Base-by-base conservation (phyloP, 2,329 filamentous ascomycete species). In the Pseudovirgaria hyperparasitica region DNA sequence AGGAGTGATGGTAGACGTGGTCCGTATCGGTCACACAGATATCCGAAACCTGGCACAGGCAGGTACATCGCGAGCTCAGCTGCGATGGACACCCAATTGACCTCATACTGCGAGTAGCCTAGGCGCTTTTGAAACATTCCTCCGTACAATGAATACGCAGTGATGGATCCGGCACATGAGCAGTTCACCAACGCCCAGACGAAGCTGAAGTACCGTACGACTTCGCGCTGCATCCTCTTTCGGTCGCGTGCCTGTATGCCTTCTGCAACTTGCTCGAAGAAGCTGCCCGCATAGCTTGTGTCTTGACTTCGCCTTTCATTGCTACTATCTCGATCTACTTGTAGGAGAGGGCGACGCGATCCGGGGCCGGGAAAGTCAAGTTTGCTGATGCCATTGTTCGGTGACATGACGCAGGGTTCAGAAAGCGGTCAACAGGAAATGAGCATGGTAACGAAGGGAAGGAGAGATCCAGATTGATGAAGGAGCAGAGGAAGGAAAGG, bases 111-210 rank as follows among this genome's bases (percentile, higher is more conserved):
- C 3, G 76, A 78, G 57, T 96, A 98, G 46, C 75, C 78, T 27
- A 98, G 66, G 23, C 76, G 75, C 29, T 78, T 77, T 52, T 93
- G 82, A 58, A 98, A 84, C 25, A 92, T 66, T 40, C 82, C 86
- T 6, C 81, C 90, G 52, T 96, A 98, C 17, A 98, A 72, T 19
- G 85, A 93, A 61, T 90, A 98, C 25, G 85, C 81, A 26, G 84
- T 85, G 45, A 96, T 82, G 44, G 82, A 92, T 35, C 87, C 90
- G 16, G 85, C 87, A 50, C 82, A 90, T 17, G 94, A 67, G 40
- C 70, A 73, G 45, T 62, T 70, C 33, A 76, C 48, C 29, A 76
- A 58, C 19, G 70, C 71, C 65, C 66, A 74, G 16, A 52, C 53
- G 46, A 76, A 76, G 47, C 67, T 70, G 31, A 62, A 42, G 35